Evolutionary conservation across 139 green algal genomes (phyloP).

Genomic region (Micromonas pusilla): DNA sequence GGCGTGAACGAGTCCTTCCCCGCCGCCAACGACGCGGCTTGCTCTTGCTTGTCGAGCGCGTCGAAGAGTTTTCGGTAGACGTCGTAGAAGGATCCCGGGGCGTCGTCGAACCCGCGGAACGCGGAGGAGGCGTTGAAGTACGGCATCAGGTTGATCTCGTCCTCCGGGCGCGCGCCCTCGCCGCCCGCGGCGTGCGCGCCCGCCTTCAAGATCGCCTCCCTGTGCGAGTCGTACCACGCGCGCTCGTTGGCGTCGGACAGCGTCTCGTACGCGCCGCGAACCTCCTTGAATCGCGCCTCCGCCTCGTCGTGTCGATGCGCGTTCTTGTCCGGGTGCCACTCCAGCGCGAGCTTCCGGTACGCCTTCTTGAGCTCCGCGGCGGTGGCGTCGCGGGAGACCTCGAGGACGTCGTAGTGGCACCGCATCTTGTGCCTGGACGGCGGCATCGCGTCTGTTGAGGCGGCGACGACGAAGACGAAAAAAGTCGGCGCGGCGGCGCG

Average conservation of each 20-base stretch:
- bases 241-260: slow-evolving; percentile 84
- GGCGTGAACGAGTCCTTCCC: not conserved
- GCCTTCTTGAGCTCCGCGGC: slow-evolving; percentile 87
- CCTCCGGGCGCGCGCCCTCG: not conserved
- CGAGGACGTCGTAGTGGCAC: slow-evolving; percentile 34
- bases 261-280: slow-evolving; percentile 92
- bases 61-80: not conserved
- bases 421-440: not conserved
- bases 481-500: too few species aligned
- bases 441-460: too few species aligned
- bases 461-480: too few species aligned
- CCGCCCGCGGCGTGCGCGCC: not conserved
- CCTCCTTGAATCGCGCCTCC: slow-evolving; percentile 86
- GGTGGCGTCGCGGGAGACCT: slow-evolving; percentile 43
- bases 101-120: not conserved
- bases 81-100: not conserved
- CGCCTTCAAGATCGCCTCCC: slow-evolving; percentile 56
- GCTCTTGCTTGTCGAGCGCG: slow-evolving; percentile 6
- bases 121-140: not conserved
- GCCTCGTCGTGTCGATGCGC: slow-evolving; percentile 78
- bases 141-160: not conserved
- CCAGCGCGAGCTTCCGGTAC: slow-evolving; percentile 92
- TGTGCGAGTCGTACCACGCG: slow-evolving; percentile 90
- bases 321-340: slow-evolving; percentile 91
- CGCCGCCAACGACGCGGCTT: not conserved